A percentile compares a stretch with the other conserved stretches of the same genome.
Evolutionary conservation across 129 eudicot genomes (phyloP).

Genomic region (Flaveria bidentis): DNA sequence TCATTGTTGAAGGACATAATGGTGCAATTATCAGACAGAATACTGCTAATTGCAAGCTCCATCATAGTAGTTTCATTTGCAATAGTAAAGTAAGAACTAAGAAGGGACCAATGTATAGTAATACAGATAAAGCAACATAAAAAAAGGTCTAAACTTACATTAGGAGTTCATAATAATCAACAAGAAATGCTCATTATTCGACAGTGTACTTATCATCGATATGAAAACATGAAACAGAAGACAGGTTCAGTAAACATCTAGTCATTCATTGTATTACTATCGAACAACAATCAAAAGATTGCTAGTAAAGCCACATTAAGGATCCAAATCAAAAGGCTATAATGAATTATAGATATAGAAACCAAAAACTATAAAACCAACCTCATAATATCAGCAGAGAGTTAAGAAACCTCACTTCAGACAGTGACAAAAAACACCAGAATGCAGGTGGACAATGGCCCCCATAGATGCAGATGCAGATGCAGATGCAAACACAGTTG

Average conservation of each 20-base stretch:
- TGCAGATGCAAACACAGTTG: background rate
- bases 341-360: conserved; percentile 19
- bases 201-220: background rate
- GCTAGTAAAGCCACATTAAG: conserved; percentile 19
- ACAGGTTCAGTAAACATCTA: background rate
- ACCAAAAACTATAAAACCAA: conserved; percentile 15
- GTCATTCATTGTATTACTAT: conserved; percentile 8
- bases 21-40: too few species aligned
- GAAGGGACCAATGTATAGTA: background rate
- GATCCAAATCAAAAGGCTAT: conserved; percentile 3
- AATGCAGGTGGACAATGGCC: background rate
- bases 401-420: conserved; percentile 23
- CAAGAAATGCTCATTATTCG: background rate
- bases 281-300: conserved; percentile 19
- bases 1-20: too few species aligned
- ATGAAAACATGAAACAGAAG: background rate
- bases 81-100: background rate
- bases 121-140: background rate
- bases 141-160: background rate
- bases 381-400: conserved; percentile 14
- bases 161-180: background rate
- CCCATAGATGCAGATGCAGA: background rate
- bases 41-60: background rate
- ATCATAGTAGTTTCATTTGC: background rate
- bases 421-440: background rate